Evolutionary conservation across 2,329 filamentous ascomycete genomes (phyloP), one percentile per base, ranked within the genome.

Genomic region (Arthrobotrys conoides): DNA sequence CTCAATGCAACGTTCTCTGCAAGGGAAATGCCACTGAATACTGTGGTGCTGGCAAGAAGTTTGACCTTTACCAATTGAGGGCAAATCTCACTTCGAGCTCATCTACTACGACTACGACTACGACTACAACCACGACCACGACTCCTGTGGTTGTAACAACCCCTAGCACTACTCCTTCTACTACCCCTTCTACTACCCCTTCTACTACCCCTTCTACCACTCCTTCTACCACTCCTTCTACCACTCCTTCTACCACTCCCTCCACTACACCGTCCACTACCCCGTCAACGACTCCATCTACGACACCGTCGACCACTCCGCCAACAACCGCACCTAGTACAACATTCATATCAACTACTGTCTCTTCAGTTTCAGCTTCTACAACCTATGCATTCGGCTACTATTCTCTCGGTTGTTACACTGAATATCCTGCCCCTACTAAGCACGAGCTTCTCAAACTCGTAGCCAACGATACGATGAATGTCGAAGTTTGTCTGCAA

Each of bases 401-500:
- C 48, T 78, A 78, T 33, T 71, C 68, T 24, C 75, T 78, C 1
- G 75, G 75, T 9, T 78, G 75, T 22, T 78, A 72, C n/a, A 68
- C 49, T 9, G 73, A 72, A 33, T 53, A 27, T 5, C 41, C 71
- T 1, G 27, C 46, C n/a, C 51, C 61, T 14, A 55, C 63, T 8
- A 41, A n/a, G 12, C 38, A 78, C 33, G 44, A 48, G 24, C 22
- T 78, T 5, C 61, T 41, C 14, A 72, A 78, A 38, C 48, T 78
- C 22, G 22, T 68, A 20, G 82, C 81, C 16, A 79, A 76, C 4
- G 82, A 83, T 16, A 70, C 76, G 8, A 82, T 83, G 82, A 80
- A 82, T 5, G 78, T 82, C 10, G 80, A 82, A 9, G 24, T 70
- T 1, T 83, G 82, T 51, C 79, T 82, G 1, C 77, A 71, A n/a